Evolutionary conservation across 2,329 filamentous ascomycete genomes (phyloP).

Genomic region (Ophiocordyceps robertsii): DNA sequence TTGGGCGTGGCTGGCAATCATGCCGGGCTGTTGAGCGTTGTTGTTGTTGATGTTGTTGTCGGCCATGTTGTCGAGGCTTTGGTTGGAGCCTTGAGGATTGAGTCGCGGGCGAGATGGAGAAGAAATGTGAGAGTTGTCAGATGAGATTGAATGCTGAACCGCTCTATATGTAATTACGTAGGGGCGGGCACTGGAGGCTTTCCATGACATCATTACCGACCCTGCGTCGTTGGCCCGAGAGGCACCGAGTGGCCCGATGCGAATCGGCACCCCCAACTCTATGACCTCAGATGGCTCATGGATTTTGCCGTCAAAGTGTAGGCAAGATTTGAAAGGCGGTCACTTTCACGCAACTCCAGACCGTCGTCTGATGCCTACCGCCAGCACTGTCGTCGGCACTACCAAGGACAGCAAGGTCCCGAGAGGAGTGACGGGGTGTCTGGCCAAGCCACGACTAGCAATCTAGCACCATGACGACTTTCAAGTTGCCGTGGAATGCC

Average conservation of each 20-base stretch:
- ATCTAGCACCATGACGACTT: no score
- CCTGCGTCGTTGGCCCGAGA: background rate
- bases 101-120: background rate
- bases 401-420: no score
- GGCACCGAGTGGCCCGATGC: background rate
- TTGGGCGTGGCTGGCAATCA: conserved; percentile 50
- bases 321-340: no score
- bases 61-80: conserved; percentile 7
- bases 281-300: background rate
- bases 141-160: background rate
- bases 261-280: background rate
- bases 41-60: conserved; percentile 16
- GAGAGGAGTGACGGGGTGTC: no score
- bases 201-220: background rate
- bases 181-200: background rate
- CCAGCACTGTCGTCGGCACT: no score
- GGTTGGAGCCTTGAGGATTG: background rate
- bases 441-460: no score
- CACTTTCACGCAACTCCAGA: no score
- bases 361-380: no score
- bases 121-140: background rate
- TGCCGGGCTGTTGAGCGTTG: conserved; percentile 35
- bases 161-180: no score
- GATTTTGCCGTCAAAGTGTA: no score
- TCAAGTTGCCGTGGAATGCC: no score